Evolutionary conservation across 1,284 basidiomycete species (phyloP).

Genomic region (Heterobasidion occidentale): DNA sequence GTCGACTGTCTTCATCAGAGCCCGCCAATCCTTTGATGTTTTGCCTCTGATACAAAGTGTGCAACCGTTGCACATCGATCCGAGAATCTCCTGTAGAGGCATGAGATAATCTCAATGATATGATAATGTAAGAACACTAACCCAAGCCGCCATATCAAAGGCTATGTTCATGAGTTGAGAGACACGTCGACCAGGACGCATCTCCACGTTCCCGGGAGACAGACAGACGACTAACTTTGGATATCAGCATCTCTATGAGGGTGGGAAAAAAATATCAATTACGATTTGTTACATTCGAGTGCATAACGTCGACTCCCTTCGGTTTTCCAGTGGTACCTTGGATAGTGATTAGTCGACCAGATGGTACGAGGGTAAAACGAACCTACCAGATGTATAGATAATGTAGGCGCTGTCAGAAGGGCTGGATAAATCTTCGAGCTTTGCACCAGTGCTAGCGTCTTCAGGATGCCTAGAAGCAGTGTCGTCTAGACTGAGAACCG

Average conservation of each 20-base stretch:
- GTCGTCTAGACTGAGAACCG: slow-evolving; percentile 36
- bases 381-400: slow-evolving; percentile 52
- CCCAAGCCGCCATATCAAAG: slow-evolving; percentile 60
- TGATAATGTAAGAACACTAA: slow-evolving; percentile 12
- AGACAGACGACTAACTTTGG: slow-evolving; percentile 39
- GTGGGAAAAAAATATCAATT: slow-evolving; percentile 11
- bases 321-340: slow-evolving; percentile 50
- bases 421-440: slow-evolving; percentile 30
- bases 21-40: slow-evolving; percentile 46
- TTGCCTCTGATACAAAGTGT: slow-evolving; percentile 49
- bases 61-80: slow-evolving; percentile 46
- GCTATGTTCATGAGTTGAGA: slow-evolving; percentile 53
- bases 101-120: neutral
- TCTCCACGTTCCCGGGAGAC: slow-evolving; percentile 45
- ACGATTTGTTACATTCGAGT: slow-evolving; percentile 53
- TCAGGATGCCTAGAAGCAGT: slow-evolving; percentile 21
- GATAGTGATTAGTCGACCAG: slow-evolving; percentile 4
- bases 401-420: slow-evolving; percentile 44
- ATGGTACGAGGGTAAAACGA: neutral
- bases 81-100: slow-evolving; percentile 44
- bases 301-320: slow-evolving; percentile 52
- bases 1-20: slow-evolving; percentile 47
- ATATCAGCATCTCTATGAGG: slow-evolving; percentile 4
- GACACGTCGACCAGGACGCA: slow-evolving; percentile 45
- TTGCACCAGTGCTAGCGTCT: slow-evolving; percentile 12